Evolutionary conservation across 2,329 filamentous ascomycete species (phyloP), one percentile per base, ranked within the genome.

Genomic region (Fusarium sp.): DNA sequence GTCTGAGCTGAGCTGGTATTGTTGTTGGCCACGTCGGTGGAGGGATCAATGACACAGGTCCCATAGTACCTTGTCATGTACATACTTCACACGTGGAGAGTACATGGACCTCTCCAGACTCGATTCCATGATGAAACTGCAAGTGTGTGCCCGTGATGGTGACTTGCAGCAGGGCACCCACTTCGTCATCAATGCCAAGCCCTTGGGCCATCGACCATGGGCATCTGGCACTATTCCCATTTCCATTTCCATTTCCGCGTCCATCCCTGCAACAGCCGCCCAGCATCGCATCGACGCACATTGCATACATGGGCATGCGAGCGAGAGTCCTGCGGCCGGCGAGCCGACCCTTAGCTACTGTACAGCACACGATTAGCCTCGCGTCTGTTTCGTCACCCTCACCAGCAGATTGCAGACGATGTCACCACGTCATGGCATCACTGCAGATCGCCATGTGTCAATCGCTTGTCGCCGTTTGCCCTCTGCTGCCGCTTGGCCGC

Each of bases 191-290:
- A 43, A 34, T 37, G 52, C 66, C 57, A 70, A 70, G 66, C 39
- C 55, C 44, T 60, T 52, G 27, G 48, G 51, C 30, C 51, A 51
- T 18, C 10, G 53, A 40, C 51, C 41, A 55, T 47, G 28, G 28
- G 48, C 54, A 67, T 48, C 53, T 53, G 57, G 44, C 66, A 54
- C 56, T 44, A 62, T 69, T 70, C 54, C 66, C 66, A 69, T 53
- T 48, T 41, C 62, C 62, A 70, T 72, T 66, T 72, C 62, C 68
- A 67, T 65, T 46, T 51, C 36, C 39, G 31, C 27, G 39, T 50
- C 48, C 52, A 27, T 37, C 28, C 56, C 39, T n/a, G n/a, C n/a
- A n/a, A n/a, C n/a, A n/a, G n/a, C n/a, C n/a, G n/a, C n/a, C n/a
- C n/a, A n/a, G n/a, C n/a, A n/a, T n/a, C n/a, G n/a, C n/a, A n/a